A percentile compares a stretch with the other conserved stretches of the same genome.
phyloP scores from a whole-genome alignment of 202 grass and related monocot species.

The Setaria viridis region DNA sequence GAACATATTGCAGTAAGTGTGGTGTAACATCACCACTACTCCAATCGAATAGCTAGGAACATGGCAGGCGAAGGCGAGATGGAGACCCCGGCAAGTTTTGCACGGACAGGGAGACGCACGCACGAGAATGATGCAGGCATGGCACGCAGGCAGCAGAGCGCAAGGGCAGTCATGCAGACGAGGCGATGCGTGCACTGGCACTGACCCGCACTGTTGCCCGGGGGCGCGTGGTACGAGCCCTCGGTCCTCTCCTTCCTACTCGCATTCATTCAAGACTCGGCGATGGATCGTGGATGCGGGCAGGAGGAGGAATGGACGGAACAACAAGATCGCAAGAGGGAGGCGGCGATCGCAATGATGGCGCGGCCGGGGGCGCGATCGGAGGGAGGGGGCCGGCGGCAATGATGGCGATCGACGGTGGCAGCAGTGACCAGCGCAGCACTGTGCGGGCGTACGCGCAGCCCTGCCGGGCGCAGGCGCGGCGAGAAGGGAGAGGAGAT shows the following conservation, averaged over 20 bases:
- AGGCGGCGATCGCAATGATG: constrained; percentile 38
- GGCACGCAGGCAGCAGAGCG: not conserved
- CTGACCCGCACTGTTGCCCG: not conserved
- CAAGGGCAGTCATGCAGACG: not conserved
- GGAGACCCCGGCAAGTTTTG: not conserved
- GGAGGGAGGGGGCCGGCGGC: constrained; percentile 14
- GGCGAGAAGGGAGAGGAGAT: not conserved
- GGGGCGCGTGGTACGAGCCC: not conserved
- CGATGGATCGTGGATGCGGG: not conserved
- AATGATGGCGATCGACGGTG: constrained; percentile 43
- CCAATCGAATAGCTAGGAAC: too few relatives aligned
- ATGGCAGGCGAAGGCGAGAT: too few relatives aligned
- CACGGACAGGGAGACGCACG: not conserved
- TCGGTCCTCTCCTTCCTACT: not conserved
- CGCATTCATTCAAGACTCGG: not conserved
- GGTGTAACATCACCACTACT: too few relatives aligned
- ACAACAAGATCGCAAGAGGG: not conserved
- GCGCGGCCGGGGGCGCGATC: constrained; percentile 19
- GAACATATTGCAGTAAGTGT: too few relatives aligned
- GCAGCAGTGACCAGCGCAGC: not conserved
- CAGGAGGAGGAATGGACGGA: not conserved
- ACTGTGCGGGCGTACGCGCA: constrained; percentile 16
- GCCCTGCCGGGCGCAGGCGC: not conserved
- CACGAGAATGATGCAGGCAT: constrained; percentile 14
- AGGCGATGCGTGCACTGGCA: not conserved